Evolutionary conservation across 805 yeast genomes (phyloP), one percentile per base, ranked within the genome.

Genomic region (Blastobotrys chiropterorum): DNA sequence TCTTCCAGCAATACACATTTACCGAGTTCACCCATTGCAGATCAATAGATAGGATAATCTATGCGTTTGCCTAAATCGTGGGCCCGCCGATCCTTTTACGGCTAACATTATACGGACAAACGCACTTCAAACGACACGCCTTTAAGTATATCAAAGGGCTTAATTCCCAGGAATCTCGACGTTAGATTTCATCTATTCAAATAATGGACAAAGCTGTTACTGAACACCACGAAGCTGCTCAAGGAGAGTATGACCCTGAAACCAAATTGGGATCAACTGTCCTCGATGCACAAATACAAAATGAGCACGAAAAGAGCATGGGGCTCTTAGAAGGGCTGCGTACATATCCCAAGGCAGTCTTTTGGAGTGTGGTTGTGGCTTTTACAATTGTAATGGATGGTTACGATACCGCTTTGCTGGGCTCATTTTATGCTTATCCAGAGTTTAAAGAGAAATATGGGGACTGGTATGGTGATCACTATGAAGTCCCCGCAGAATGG

Each of bases 371-470:
- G 14, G 60, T 74, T 22, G 59, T 77, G 38, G 71, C 78, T 2
- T 57, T 72, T 3, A 69, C 75, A 17, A 63, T 76, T 51, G 58
- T 76, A 48, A 75, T 75, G 80, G 80, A 74, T 56, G 80, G 79
- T 16, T 77, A 73, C 61, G 81, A 77, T 56, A 77, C 77, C 55
- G 61, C 62, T 44, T 63, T 77, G 46, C 61, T 76, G 43, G 61
- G 65, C 22, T 63, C 73, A 4, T 70, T 77, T 58, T 77, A 66
- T 62, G 78, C 73, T 2, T 68, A 72, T 56, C 77, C 78, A 1
- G 68, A 72, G 21, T 77, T 77, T 54, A 62, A 63, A 43, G 58
- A 59, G 48, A 69, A 68, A 55, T 77, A 68, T 54, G 52, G 42
- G 11, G 52, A 47, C 30, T 13, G 13, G 16, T 21, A 20, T 20